These are phyloP conservation scores for Suillus subluteus DNA, from an alignment of 768 basidiomycete species.

Conservation along the genomic window DNA sequence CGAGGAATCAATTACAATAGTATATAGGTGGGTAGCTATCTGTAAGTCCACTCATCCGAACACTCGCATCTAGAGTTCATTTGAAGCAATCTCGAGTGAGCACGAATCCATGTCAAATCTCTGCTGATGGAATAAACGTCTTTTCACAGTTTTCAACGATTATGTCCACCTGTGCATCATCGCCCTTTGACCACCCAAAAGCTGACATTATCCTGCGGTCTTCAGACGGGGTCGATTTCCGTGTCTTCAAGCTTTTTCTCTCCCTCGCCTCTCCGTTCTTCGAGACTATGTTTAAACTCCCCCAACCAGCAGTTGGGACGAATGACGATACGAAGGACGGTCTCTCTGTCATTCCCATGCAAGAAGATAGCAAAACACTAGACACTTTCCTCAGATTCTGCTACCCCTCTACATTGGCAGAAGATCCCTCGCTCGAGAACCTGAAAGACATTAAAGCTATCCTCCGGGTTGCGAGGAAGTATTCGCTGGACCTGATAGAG, in stretches of 20 bases:
- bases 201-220: conserved; percentile 21
- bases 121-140: not conserved
- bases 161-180: conserved; percentile 13
- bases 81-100: not conserved
- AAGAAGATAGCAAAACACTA: conserved; percentile 19
- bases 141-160: not conserved
- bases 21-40: not conserved
- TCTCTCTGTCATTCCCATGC: conserved; percentile 10
- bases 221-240: conserved; percentile 21
- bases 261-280: conserved; percentile 26
- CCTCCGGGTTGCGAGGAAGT: conserved; percentile 42
- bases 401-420: conserved; percentile 10
- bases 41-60: not conserved
- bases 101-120: not conserved
- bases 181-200: conserved; percentile 13
- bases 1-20: not conserved
- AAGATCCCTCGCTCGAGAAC: conserved; percentile 5
- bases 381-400: conserved; percentile 24
- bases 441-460: conserved; percentile 16
- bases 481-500: conserved; percentile 42
- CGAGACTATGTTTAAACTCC: not conserved
- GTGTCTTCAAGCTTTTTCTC: conserved; percentile 29
- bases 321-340: not conserved
- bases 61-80: not conserved
- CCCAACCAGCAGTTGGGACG: conserved; percentile 2